These are phyloP conservation scores for Amanita thiersii DNA, from an alignment of 768 basidiomycete genomes.

Conservation along the genomic window DNA sequence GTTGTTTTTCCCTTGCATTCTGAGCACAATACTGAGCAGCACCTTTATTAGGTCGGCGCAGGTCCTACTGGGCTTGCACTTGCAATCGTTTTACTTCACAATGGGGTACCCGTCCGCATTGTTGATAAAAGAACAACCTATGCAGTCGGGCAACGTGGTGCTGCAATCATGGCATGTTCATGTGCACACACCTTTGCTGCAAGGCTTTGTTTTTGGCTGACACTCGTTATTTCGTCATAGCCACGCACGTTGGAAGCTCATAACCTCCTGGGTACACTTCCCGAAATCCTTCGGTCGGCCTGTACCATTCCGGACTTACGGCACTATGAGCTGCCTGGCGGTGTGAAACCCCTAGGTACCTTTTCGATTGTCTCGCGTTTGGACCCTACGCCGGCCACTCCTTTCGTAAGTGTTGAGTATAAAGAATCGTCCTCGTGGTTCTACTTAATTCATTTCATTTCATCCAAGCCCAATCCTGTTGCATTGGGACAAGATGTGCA, in stretches of 20 bases:
- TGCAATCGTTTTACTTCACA: conserved; percentile 32
- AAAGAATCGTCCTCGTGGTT: background rate
- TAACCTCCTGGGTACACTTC: background rate
- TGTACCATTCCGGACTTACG: background rate
- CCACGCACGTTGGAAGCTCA: background rate
- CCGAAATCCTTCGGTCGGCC: conserved; percentile 1
- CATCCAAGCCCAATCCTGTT: conserved; percentile 16
- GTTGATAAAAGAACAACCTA: conserved; percentile 35
- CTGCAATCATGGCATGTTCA: conserved; percentile 28
- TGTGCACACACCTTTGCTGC: background rate
- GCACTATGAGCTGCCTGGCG: background rate
- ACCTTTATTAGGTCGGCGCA: conserved; percentile 43
- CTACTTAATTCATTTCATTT: background rate
- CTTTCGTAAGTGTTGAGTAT: conserved; percentile 12
- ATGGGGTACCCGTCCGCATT: conserved; percentile 41
- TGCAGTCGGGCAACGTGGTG: conserved; percentile 28
- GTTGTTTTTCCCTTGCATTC: no score
- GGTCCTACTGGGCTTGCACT: conserved; percentile 38
- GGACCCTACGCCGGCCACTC: conserved; percentile 13
- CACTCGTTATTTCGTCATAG: background rate
- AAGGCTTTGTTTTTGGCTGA: background rate
- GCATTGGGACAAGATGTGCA: conserved; percentile 19
- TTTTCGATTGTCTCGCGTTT: background rate
- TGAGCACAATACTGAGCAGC: no score
- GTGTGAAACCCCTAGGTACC: background rate